These are phyloP conservation scores for Penicillium steckii DNA, from an alignment of 495 filamentous ascomycete species.

Conservation along the genomic window DNA sequence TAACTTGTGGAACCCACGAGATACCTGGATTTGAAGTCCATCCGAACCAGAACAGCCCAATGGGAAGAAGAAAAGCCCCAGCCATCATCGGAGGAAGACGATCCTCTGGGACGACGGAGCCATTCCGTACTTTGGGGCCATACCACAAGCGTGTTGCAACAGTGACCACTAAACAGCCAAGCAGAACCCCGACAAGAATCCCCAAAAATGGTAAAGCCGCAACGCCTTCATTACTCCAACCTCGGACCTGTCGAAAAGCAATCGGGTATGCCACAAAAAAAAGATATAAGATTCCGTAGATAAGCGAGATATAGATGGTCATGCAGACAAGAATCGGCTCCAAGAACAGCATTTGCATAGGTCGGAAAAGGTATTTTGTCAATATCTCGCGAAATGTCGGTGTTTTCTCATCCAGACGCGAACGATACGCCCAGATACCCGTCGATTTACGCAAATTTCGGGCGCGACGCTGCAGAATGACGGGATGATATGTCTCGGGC, in stretches of 20 bases:
- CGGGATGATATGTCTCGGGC: not conserved
- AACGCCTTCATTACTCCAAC: not conserved
- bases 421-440: not conserved
- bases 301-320: not conserved
- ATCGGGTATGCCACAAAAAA: not conserved
- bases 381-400: not conserved
- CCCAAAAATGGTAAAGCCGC: not conserved
- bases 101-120: not conserved
- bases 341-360: not conserved
- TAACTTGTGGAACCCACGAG: not conserved
- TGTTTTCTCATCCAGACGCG: not conserved
- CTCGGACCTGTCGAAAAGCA: not conserved
- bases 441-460: not conserved
- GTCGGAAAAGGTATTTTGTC: not conserved
- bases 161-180: not conserved
- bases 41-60: slow-evolving; percentile 5
- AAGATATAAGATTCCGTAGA: not conserved
- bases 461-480: not conserved
- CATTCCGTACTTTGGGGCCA: not conserved
- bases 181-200: not conserved
- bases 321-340: not conserved
- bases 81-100: slow-evolving; percentile 1
- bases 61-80: not conserved
- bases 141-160: not conserved
- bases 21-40: not conserved